Evolutionary conservation across 2,329 filamentous ascomycete species (phyloP).

Genomic region (Conoideocrella luteorostrata): DNA sequence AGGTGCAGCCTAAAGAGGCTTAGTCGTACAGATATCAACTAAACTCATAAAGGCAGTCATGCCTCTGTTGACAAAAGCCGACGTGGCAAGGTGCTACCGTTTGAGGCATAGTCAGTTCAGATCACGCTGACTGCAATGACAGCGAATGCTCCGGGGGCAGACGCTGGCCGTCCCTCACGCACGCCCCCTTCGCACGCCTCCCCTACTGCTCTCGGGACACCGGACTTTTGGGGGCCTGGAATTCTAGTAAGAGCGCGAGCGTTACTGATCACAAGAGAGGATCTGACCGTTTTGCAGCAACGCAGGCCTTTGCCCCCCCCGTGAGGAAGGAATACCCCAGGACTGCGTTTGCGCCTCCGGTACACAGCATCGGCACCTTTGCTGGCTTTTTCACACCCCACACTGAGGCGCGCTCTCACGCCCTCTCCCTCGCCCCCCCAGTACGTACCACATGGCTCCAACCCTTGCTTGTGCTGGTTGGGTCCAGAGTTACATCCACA

Average conservation of each 20-base stretch:
- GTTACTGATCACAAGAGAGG: constrained; percentile 7
- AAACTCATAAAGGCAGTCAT: background rate
- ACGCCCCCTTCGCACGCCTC: background rate
- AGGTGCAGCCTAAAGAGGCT: background rate
- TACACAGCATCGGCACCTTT: background rate
- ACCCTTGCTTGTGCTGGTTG: constrained; percentile 7
- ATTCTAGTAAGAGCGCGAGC: background rate
- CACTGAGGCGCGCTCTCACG: background rate
- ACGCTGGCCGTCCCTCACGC: background rate
- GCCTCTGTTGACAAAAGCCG: background rate
- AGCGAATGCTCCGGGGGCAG: background rate
- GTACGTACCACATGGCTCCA: constrained; percentile 10
- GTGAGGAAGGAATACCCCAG: no score
- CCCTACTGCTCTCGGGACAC: background rate
- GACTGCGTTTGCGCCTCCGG: background rate
- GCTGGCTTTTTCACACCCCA: background rate
- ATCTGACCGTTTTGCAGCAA: constrained; percentile 2
- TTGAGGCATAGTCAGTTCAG: background rate
- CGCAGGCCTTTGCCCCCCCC: no score
- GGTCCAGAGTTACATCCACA: constrained; percentile 3
- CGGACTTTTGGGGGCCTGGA: background rate
- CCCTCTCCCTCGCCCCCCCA: background rate
- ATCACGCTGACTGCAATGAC: no score
- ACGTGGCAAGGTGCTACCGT: background rate
- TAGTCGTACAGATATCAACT: background rate